Evolutionary conservation across 805 yeast genomes (phyloP).

Genomic region (Diddensiella transvaalensis): DNA sequence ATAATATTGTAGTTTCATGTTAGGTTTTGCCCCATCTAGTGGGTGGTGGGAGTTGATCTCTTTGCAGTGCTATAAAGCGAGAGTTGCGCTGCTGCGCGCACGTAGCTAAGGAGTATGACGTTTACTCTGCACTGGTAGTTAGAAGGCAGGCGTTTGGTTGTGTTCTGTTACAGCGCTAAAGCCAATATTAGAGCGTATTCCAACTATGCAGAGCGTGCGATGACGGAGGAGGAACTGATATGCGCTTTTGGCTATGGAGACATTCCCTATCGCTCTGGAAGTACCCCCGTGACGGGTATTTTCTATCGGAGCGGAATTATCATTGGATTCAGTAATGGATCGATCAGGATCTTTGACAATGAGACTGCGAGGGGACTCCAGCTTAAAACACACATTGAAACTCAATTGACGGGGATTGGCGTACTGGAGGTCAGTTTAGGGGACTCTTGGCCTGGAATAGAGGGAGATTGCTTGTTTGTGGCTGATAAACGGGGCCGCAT

Average conservation of each 20-base stretch:
- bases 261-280: not conserved
- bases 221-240: not conserved
- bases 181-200: no score
- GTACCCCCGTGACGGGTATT: not conserved
- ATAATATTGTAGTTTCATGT: no score
- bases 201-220: not conserved
- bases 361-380: not conserved
- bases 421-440: not conserved
- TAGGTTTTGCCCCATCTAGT: no score
- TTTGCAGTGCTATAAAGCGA: no score
- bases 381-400: not conserved
- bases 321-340: not conserved
- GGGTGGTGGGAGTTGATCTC: no score
- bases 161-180: no score
- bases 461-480: slow-evolving; percentile 7
- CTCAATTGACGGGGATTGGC: not conserved
- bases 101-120: no score
- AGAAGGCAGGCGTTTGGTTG: no score
- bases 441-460: not conserved
- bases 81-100: no score
- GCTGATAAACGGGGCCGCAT: slow-evolving; percentile 10
- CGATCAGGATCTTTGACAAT: not conserved
- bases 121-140: no score
- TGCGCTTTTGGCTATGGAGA: not conserved
- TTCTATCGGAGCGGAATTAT: not conserved